Evolutionary conservation across 192 early-diverging fungal species (phyloP), one percentile per base, ranked within the genome.

Genomic region (Entophlyctis luteolus): DNA sequence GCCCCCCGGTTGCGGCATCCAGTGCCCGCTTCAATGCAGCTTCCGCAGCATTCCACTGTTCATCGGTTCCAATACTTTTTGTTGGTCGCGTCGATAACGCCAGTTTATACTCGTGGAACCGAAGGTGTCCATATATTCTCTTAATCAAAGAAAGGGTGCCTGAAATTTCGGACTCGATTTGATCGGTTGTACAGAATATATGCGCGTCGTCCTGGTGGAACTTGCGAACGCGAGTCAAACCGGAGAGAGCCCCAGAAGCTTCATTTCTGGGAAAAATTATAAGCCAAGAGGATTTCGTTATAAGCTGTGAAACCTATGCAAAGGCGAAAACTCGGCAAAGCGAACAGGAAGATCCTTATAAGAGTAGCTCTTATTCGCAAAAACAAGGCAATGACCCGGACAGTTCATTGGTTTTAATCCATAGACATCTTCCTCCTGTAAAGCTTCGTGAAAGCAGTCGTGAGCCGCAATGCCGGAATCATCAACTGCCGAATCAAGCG

Each of bases 381-480:
- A 96, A 5, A 96, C 86, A 65, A 96, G 65, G 71, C 95, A 98
- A 72, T 98, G 95, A 1, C 93, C 93, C 1, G 95, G 95, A 65
- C 95, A 98, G 72, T 98, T 98, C 95, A 98, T 98, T 10, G 95
- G 95, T 69, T 98, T 98, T n/a, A 98, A 79, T 5, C 91, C 91
- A 78, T 87, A 88, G 20, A 87, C 66, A 32, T 87, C 81, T 35
- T 87, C 88, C 14, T 69, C 73, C 23, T 59, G 39, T n/a, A 42
- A 42, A 8, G 39, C 39, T 42, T 42, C 39, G 39, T 42, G 39
- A n/a, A 12, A n/a, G 8, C n/a, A 12, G 39, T 42, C 39, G 39
- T 42, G 39, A n/a, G 10, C 10, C n/a, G n/a, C n/a, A n/a, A n/a
- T n/a, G n/a, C n/a, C n/a, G n/a, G 39, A 42, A 12, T 42, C 39